phyloP scores from a whole-genome alignment of 1,284 basidiomycete species.

The Sporisorium exsertum region DNA sequence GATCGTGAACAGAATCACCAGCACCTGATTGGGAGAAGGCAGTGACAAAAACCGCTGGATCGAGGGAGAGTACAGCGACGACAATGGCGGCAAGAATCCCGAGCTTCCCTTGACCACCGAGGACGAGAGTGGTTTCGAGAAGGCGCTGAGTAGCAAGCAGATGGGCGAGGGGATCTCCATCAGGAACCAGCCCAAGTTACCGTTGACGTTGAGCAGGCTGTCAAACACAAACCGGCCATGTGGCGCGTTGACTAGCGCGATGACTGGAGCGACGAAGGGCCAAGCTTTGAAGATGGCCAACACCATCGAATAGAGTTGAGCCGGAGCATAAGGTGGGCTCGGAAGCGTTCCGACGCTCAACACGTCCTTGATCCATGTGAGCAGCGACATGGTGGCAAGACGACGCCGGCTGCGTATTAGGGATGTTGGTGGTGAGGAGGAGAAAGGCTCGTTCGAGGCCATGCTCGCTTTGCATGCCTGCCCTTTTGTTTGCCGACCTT shows the following conservation, averaged over 20 bases:
- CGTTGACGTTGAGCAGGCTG: slow-evolving; percentile 59
- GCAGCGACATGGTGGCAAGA: slow-evolving; percentile 20
- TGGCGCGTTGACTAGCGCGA: slow-evolving; percentile 75
- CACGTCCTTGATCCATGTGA: slow-evolving; percentile 45
- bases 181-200: slow-evolving; percentile 78
- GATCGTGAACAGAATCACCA: slow-evolving; percentile 76
- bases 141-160: slow-evolving; percentile 70
- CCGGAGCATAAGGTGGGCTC: slow-evolving; percentile 46
- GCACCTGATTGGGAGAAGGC: slow-evolving; percentile 73
- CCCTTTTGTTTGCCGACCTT: neutral
- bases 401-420: neutral
- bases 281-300: slow-evolving; percentile 70
- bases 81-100: slow-evolving; percentile 21
- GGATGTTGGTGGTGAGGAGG: no score
- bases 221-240: slow-evolving; percentile 78
- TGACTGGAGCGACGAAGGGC: slow-evolving; percentile 70
- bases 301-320: slow-evolving; percentile 55
- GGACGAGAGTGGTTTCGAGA: slow-evolving; percentile 72
- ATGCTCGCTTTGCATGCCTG: neutral
- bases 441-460: no score
- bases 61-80: slow-evolving; percentile 59
- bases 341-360: slow-evolving; percentile 40
- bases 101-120: slow-evolving; percentile 23
- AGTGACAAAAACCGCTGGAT: slow-evolving; percentile 64
- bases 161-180: slow-evolving; percentile 87